phyloP scores from a whole-genome alignment of 371 early-diverging fungal genomes.

The Mortierella sp. region DNA sequence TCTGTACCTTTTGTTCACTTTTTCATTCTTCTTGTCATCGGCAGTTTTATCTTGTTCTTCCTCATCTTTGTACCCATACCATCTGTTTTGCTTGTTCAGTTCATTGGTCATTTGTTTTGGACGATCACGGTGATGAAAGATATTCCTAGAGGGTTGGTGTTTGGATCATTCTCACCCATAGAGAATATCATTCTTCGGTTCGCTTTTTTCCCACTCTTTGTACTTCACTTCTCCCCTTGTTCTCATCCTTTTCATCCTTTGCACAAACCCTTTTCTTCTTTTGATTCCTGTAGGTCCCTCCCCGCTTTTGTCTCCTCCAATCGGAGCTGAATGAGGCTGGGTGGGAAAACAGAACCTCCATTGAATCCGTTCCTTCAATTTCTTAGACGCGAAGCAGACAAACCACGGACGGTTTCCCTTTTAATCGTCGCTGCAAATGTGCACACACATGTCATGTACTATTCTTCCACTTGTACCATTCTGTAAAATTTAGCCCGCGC shows the following conservation, averaged over 20 bases:
- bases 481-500: too few species aligned
- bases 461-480: too few species aligned
- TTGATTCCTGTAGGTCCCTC: too few species aligned
- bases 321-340: too few species aligned
- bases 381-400: too few species aligned
- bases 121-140: neutral
- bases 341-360: too few species aligned
- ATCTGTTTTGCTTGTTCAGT: neutral
- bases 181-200: neutral
- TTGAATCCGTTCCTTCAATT: too few species aligned
- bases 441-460: too few species aligned
- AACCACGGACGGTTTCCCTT: too few species aligned
- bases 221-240: conserved; percentile 6
- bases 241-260: neutral
- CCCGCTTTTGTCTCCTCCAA: too few species aligned
- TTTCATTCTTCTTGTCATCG: neutral
- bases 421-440: too few species aligned
- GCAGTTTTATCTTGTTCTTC: neutral
- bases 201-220: neutral
- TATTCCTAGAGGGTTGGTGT: neutral
- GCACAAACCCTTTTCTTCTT: too few species aligned
- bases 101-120: neutral
- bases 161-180: neutral
- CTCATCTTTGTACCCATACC: conserved; percentile 5
- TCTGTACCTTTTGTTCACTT: neutral